Base-by-base conservation (phyloP, 495 filamentous ascomycete species). In the Lichenothelia convexa region DNA sequence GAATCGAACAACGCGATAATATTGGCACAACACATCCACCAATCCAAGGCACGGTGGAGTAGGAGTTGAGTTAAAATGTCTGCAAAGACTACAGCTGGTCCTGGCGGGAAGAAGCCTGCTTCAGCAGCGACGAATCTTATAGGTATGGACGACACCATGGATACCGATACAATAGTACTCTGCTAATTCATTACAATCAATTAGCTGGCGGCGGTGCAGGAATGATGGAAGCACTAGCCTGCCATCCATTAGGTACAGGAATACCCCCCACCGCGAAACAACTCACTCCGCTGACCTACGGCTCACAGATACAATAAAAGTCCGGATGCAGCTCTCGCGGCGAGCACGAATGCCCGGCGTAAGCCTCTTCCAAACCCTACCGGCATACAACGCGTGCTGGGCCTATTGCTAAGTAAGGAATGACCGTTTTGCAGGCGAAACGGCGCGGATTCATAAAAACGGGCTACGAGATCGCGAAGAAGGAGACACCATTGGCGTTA, bases 171-270 rank as follows among this genome's bases (percentile, higher is more conserved):
- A 21, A 26, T n/a, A 23, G 20, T 16, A 11, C 22, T 22, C 38
- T 45, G 26, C 46, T 23, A 32, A 17, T 31, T 18, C 18, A 32
- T 20, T 19, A 44, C 50, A n/a, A n/a, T n/a, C n/a, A n/a, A n/a
- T n/a, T n/a, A 95, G 89, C 91, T 61, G 91, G 91, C 53, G 91
- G 91, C 53, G 86, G 83, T 51, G 91, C 91, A 36, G 91, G 91
- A 52, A 93, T 95, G 83, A 95, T 94, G 81, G 91, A 99, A 62
- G 91, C 91, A 19, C 73, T 99, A 34, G 83, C 70, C 41, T 99
- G 91, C 60, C 91, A 99, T 64, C 91, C 91, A 39, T 68, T 99
- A 21, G 82, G 82, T 91, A 67, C 44, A 68, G 57, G 7, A 7
- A 27, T 7, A 27, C 24, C 7, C 24, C 24, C 7, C 13, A 27